phyloP scores from a whole-genome alignment of 352 stramenopile species.

The Pythium inflatum region DNA sequence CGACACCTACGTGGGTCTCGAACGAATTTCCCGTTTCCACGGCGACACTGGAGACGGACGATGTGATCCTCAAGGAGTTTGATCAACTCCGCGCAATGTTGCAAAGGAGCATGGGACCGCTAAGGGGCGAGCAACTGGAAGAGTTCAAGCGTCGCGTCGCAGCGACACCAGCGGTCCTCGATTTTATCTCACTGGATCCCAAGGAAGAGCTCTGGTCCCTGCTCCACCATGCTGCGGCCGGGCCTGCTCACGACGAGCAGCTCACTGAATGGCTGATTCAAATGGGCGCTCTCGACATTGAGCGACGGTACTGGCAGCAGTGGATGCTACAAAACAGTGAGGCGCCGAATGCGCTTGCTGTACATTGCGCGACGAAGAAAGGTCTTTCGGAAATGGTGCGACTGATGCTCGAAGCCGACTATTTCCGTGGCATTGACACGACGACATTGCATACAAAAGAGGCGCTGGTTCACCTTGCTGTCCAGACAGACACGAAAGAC shows the following conservation, averaged over 20 bases:
- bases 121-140: not conserved
- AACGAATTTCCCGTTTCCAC: too few relatives aligned
- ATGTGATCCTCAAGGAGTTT: too few relatives aligned
- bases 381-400: slow-evolving; percentile 13
- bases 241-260: slow-evolving; percentile 27
- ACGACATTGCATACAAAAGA: slow-evolving; percentile 25
- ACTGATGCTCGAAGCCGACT: slow-evolving; percentile 11
- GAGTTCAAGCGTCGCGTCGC: not conserved
- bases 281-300: slow-evolving; percentile 28
- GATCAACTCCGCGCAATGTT: too few relatives aligned
- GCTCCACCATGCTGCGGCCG: slow-evolving; percentile 39
- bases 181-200: not conserved
- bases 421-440: slow-evolving; percentile 13
- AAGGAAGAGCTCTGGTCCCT: slow-evolving; percentile 13
- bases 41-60: too few relatives aligned
- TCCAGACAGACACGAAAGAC: slow-evolving; percentile 17
- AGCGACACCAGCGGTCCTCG: not conserved
- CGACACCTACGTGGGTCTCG: too few relatives aligned
- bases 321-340: not conserved
- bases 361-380: slow-evolving; percentile 19
- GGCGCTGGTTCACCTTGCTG: slow-evolving; percentile 18
- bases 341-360: not conserved
- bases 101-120: too few relatives aligned
- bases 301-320: slow-evolving; percentile 14
- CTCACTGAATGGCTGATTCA: slow-evolving; percentile 50